phyloP scores from a whole-genome alignment of 495 filamentous ascomycete species.

The Tuber borchii region DNA sequence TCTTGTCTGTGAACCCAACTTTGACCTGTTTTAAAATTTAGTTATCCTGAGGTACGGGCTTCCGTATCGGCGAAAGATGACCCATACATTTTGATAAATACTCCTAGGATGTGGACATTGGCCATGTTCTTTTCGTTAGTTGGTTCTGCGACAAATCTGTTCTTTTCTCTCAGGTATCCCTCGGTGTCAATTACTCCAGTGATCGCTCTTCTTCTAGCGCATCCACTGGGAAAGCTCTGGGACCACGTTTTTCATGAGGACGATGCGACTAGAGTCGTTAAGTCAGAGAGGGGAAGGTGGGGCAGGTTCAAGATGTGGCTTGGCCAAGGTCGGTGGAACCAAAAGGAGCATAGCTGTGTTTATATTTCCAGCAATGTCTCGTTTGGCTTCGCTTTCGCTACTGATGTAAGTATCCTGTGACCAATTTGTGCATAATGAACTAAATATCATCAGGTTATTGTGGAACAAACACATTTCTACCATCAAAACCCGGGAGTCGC shows the following conservation, averaged over 20 bases:
- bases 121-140: conserved; percentile 71
- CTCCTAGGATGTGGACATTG: conserved; percentile 77
- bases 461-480: conserved; percentile 82
- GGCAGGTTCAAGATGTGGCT: conserved; percentile 61
- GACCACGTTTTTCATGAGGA: conserved; percentile 52
- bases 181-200: conserved; percentile 80
- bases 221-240: conserved; percentile 73
- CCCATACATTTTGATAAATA: conserved; percentile 68
- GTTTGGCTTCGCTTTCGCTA: conserved; percentile 83
- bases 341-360: conserved; percentile 79
- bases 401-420: conserved; percentile 50
- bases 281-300: conserved; percentile 36
- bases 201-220: conserved; percentile 73
- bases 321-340: conserved; percentile 73
- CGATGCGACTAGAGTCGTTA: not conserved
- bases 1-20: not conserved
- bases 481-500: conserved; percentile 64
- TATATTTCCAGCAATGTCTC: conserved; percentile 86
- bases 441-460: conserved; percentile 55
- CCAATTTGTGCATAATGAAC: not conserved
- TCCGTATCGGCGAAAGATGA: conserved; percentile 70
- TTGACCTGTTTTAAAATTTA: conserved; percentile 10
- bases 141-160: conserved; percentile 75
- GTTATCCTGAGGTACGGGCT: conserved; percentile 67
- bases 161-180: conserved; percentile 77